Percentiles rank a stretch among this genome's conserved stretches.
Conservation (phyloP, 2,329 filamentous ascomycete species). For the Colletotrichum navitas region DNA sequence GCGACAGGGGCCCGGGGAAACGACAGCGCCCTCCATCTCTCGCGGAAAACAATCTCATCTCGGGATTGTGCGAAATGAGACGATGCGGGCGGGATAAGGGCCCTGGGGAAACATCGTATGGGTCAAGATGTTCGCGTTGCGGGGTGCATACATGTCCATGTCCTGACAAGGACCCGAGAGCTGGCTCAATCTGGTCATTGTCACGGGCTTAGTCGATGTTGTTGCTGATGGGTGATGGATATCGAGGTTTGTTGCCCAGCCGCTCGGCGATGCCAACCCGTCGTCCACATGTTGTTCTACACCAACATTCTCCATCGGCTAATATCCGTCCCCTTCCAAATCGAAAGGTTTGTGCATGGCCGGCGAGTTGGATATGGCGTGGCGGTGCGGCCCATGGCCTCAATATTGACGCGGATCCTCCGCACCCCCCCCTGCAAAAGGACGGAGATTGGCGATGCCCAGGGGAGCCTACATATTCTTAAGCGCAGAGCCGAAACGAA, state of each 20-base stretch:
- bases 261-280: neutral
- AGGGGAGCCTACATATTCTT: constrained; percentile 4
- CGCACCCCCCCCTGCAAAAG: neutral
- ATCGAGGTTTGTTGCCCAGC: constrained; percentile 2
- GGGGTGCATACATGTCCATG: constrained; percentile 21
- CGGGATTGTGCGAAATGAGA: constrained; percentile 26
- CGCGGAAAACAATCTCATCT: constrained; percentile 31
- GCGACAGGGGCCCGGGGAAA: constrained; percentile 20
- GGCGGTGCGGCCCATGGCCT: neutral
- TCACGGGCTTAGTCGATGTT: constrained; percentile 4
- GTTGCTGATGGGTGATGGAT: neutral
- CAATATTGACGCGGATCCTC: constrained; percentile 19
- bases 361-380: constrained; percentile 3
- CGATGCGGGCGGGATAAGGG: constrained; percentile 21
- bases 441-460: constrained; percentile 27
- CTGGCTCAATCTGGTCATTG: constrained; percentile 10
- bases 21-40: constrained; percentile 4
- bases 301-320: constrained; percentile 23
- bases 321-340: constrained; percentile 25
- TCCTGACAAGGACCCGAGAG: constrained; percentile 24
- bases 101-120: neutral
- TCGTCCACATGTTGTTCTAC: neutral
- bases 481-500: constrained; percentile 10
- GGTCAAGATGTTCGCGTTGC: constrained; percentile 30
- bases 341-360: constrained; percentile 2